These are phyloP conservation scores for Erysiphe pulchra DNA, from an alignment of 2,329 filamentous ascomycete species.

Conservation along the genomic window DNA sequence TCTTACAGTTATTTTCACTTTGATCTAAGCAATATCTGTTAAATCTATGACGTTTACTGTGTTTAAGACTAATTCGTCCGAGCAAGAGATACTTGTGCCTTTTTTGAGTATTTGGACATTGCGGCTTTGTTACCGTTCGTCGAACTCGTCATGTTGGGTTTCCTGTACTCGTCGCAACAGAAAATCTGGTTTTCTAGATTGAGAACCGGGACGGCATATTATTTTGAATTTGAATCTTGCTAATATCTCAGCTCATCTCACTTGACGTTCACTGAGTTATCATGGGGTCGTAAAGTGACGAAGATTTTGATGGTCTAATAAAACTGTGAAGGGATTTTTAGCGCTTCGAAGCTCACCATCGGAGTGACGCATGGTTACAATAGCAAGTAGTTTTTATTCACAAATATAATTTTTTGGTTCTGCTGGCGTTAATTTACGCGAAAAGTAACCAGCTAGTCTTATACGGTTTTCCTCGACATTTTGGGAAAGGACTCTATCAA, in stretches of 20 bases:
- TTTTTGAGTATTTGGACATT: not conserved
- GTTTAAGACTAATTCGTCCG: not conserved
- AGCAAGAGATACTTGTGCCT: not conserved
- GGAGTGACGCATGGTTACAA: not conserved
- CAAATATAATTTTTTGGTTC: not conserved
- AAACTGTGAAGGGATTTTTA: not conserved
- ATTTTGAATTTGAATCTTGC: constrained; percentile 1
- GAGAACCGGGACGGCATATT: not conserved
- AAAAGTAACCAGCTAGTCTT: not conserved
- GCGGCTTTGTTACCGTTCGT: not conserved
- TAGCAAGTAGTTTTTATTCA: not conserved
- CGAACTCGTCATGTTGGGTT: not conserved
- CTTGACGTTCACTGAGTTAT: constrained; percentile 1
- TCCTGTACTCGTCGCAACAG: not conserved
- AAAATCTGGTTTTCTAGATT: not conserved
- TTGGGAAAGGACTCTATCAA: not conserved
- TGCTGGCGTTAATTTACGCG: not conserved
- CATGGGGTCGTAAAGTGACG: not conserved
- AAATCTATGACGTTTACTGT: not conserved
- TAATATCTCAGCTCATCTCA: not conserved
- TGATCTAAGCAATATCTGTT: not conserved
- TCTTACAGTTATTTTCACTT: not conserved
- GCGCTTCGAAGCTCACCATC: constrained; percentile 1
- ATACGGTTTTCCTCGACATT: not conserved
- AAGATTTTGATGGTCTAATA: not conserved